phyloP scores from a whole-genome alignment of 176 grass and related monocot species.

The Carex littledalei region DNA sequence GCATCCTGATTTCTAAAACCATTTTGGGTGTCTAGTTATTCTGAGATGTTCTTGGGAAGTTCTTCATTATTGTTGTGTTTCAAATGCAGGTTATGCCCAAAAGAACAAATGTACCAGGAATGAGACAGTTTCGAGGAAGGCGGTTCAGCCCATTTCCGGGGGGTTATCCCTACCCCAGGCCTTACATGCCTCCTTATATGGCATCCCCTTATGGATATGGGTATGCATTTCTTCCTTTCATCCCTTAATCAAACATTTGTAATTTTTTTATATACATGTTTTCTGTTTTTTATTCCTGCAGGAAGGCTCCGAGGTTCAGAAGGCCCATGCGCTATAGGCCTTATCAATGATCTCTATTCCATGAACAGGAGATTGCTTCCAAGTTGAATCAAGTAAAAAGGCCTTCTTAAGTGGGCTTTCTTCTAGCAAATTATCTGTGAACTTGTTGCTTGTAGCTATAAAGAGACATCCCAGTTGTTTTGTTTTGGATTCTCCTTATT shows the following conservation, averaged over 20 bases:
- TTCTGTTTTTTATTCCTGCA: conserved; percentile 8
- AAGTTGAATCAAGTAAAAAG: neutral
- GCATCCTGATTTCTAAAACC: neutral
- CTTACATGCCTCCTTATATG: conserved; percentile 31
- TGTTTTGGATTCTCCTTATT: neutral
- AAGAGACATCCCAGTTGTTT: neutral
- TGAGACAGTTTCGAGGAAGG: conserved; percentile 33
- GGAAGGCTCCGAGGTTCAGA: conserved; percentile 29
- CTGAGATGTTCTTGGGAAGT: neutral
- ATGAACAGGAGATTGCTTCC: neutral
- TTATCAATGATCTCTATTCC: conserved; percentile 16
- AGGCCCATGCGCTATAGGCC: conserved; percentile 26
- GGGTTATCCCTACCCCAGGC: conserved; percentile 9
- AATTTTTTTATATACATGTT: neutral
- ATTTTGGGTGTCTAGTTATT: neutral
- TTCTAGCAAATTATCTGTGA: neutral
- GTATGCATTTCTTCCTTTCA: conserved; percentile 5
- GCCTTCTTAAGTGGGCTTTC: neutral
- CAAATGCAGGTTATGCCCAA: conserved; percentile 27
- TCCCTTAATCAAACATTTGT: neutral
- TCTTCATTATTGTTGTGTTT: neutral
- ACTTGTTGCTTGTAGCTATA: neutral
- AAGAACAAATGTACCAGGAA: conserved; percentile 34
- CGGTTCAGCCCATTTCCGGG: conserved; percentile 12
- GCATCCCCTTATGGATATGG: conserved; percentile 30